Percentiles rank a stretch among this genome's conserved stretches.
Evolutionary conservation across 768 basidiomycete species (phyloP).

Genomic region (Hebeloma cylindrosporum): DNA sequence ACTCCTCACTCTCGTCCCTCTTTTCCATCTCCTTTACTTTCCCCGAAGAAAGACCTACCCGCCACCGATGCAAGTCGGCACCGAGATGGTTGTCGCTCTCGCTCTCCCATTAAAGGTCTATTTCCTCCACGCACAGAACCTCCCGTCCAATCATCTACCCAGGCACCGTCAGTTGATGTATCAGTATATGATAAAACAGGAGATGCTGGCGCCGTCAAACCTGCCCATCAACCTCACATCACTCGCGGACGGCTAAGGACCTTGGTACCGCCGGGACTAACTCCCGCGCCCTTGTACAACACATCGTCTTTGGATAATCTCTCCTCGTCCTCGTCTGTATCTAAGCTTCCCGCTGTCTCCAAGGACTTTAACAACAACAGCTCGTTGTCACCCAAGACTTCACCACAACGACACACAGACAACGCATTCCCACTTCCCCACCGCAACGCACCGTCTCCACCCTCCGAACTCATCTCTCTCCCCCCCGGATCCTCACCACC

Average conservation of each 20-base stretch:
- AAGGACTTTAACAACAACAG: too few relatives aligned
- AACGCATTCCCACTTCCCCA: too few relatives aligned
- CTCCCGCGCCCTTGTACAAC: neutral
- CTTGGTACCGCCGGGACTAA: neutral
- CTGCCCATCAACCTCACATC: neutral
- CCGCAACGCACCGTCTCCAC: too few relatives aligned
- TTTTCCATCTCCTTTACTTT: constrained; percentile 1
- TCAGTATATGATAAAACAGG: too few relatives aligned
- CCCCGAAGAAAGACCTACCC: neutral
- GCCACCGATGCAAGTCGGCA: constrained; percentile 16
- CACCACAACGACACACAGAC: neutral
- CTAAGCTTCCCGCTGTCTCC: neutral
- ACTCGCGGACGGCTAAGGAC: neutral
- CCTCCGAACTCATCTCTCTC: too few relatives aligned
- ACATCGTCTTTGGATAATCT: neutral
- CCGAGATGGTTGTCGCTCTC: constrained; percentile 24
- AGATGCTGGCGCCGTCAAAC: neutral
- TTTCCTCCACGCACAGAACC: constrained; percentile 15
- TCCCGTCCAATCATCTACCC: neutral
- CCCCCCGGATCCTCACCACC: too few relatives aligned
- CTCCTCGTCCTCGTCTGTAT: neutral
- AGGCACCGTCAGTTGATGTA: neutral
- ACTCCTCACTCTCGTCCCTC: neutral
- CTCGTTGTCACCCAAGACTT: too few relatives aligned
- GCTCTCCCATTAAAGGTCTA: constrained; percentile 32